Evolutionary conservation across 2,329 filamentous ascomycete species (phyloP), one percentile per base, ranked within the genome.

Genomic region (Aspergillus aculeatinus): DNA sequence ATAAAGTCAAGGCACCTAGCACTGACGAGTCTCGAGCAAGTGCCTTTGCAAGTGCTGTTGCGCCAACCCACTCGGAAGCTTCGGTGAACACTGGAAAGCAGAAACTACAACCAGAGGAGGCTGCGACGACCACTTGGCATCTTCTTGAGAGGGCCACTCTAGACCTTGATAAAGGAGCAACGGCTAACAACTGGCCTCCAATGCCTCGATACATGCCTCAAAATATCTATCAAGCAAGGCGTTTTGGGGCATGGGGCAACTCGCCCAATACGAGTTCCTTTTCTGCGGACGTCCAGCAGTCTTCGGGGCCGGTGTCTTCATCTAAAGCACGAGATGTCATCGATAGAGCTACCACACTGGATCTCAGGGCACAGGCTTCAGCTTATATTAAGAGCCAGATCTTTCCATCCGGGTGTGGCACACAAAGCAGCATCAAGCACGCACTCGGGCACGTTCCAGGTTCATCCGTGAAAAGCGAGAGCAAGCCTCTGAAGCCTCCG

Each of bases 401-500:
- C 6, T 9, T 44, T 7, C 6, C 16, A 9, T 44, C 14, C 16
- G 39, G 14, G 14, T 9, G 7, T 50, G 42, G 47, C 16, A 3
- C n/a, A 42, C 42, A 54, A 48, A 25, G 29, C 21, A 42, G 10
- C 42, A 16, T 23, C 23, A 19, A 27, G 44, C 16, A 14, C 33
- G 5, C 4, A 25, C 25, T 23, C 53, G 19, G 23, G 23, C 23
- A 7, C 48, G n/a, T 31, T 33, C 39, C 11, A 21, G 27, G 9
- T 29, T 25, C 14, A 31, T 48, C 16, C 21, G 48, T 9, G 60
- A 49, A 33, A 35, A 44, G 39, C 39, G 16, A 44, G 6, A 44
- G 16, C n/a, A 19, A 44, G 16, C 16, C 51, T 29, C 23, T 63
- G 21, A 51, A 48, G 23, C 63, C 61, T 44, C 64, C 65, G 19